These are phyloP conservation scores for Mortierella sp. DNA, from an alignment of 371 early-diverging fungal species.

Conservation along the genomic window DNA sequence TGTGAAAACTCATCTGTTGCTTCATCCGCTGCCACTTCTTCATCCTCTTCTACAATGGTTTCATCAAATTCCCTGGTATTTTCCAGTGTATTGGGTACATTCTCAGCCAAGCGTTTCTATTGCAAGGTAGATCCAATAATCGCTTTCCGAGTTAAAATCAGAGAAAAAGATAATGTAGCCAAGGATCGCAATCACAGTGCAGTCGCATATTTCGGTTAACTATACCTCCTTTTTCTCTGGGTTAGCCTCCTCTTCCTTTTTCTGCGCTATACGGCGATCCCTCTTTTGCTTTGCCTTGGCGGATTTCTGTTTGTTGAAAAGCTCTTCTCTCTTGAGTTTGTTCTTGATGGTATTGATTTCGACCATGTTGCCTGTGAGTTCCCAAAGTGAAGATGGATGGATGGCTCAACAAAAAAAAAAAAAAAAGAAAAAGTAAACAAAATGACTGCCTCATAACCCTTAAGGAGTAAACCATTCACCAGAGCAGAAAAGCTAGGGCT, in stretches of 20 bases:
- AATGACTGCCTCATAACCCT: background rate
- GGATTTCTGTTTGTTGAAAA: conserved; percentile 78
- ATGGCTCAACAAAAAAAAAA: conserved; percentile 6
- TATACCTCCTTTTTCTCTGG: conserved; percentile 88
- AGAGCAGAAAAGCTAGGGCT: too few species aligned
- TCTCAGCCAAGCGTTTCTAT: conserved; percentile 87
- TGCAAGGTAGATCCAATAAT: background rate
- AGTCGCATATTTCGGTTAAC: background rate
- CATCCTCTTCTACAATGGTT: conserved; percentile 88
- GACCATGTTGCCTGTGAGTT: conserved; percentile 30
- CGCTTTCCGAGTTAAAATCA: background rate
- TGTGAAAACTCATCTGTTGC: conserved; percentile 93
- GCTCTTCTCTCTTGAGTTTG: conserved; percentile 84
- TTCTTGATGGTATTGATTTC: conserved; percentile 72
- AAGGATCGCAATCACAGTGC: background rate
- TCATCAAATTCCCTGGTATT: conserved; percentile 94
- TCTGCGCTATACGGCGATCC: conserved; percentile 72
- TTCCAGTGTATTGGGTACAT: conserved; percentile 95
- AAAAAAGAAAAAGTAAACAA: conserved; percentile 10
- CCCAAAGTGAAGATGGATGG: background rate
- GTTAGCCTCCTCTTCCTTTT: conserved; percentile 88
- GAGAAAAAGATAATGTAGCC: background rate
- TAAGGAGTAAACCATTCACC: background rate
- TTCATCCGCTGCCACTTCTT: conserved; percentile 90
- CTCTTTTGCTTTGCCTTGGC: conserved; percentile 85